Base-by-base conservation (phyloP, 2,329 filamentous ascomycete species). In the Pseudogymnoascus sp. region DNA sequence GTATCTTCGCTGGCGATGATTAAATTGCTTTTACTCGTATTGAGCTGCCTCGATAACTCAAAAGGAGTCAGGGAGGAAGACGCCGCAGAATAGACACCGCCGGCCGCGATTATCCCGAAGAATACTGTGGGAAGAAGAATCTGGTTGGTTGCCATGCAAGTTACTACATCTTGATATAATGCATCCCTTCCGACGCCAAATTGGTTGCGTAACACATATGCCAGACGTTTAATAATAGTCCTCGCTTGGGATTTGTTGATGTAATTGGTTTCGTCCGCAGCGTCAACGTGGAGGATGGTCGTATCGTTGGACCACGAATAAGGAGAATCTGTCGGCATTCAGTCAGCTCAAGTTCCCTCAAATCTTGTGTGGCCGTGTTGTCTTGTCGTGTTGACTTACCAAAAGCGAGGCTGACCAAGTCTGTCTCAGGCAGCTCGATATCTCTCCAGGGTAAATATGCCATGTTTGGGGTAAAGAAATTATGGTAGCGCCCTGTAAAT, bases 81-180 rank as follows among this genome's bases (percentile, higher is more conserved):
- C 1, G 87, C 87, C 25, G 88, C 89, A 0, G 86, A 88, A 74
- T 93, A 93, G 60, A 93, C 76, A 1, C 88, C 88, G 4, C 88
- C 88, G 0, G 89, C 88, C 83, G 91, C 91, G 58, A 91, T 78
- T 20, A 88, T 78, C 14, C 89, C 89, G 72, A 91, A 78, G 61
- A 92, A 83, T 1, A 89, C 39, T 25, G 39, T n/a, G 6, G 39
- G 39, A 43, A 43, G 39, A 28, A 43, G 20, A 43, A 43, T 43
- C 39, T 43, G 39, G 39, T 43, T 43, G 20, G 39, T 7, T 43
- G 39, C 39, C 6, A 43, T n/a, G 39, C 39, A 43, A 25, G 39
- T 43, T 43, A 43, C 39, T n/a, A 43, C 39, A 43, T 43, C 39
- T 43, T 43, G 20, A 25, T 43, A 25, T 43, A 43, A 43, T 43